Conservation (phyloP, 106 monocot species). For the Narthecium ossifragum region DNA sequence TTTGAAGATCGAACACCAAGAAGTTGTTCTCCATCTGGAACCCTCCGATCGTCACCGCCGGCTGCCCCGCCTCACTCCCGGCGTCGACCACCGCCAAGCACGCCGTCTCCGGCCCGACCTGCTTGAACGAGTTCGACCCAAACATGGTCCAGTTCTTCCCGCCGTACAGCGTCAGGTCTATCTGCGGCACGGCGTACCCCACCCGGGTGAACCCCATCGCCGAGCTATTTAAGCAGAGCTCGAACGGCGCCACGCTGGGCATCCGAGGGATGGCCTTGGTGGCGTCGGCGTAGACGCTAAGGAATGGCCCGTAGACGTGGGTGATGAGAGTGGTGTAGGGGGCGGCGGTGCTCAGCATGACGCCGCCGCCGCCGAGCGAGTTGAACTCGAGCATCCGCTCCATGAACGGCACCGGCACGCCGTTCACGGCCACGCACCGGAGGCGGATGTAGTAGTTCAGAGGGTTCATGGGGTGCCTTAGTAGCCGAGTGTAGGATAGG, state of each 20-base stretch:
- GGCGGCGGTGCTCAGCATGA: conserved; percentile 8
- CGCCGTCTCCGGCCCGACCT: conserved; percentile 10
- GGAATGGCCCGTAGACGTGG: conserved; percentile 25
- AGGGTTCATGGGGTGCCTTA: conserved; percentile 3
- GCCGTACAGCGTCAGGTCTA: conserved; percentile 24
- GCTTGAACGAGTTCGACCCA: conserved; percentile 25
- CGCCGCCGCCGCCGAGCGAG: conserved; percentile 22
- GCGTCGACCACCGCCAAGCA: conserved; percentile 43
- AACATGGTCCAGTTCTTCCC: conserved; percentile 35
- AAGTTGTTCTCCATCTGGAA: conserved; percentile 48
- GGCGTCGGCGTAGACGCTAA: conserved; percentile 12
- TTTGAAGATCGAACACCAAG: conserved; percentile 26
- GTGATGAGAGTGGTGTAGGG: conserved; percentile 26
- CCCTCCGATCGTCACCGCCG: conserved; percentile 24
- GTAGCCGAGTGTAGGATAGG: conserved; percentile 19
- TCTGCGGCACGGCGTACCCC: conserved; percentile 22
- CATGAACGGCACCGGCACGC: conserved; percentile 2
- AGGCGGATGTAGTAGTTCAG: conserved; percentile 15
- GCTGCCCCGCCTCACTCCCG: conserved; percentile 14
- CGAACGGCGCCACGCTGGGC: conserved; percentile 22
- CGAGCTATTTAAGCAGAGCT: conserved; percentile 15
- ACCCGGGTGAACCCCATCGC: conserved; percentile 12
- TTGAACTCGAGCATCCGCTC: conserved; percentile 13
- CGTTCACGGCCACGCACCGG: conserved; percentile 14
- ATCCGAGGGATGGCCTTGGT: conserved; percentile 5